Conservation (phyloP, 805 yeast species). For the Starmera pachycereana region DNA sequence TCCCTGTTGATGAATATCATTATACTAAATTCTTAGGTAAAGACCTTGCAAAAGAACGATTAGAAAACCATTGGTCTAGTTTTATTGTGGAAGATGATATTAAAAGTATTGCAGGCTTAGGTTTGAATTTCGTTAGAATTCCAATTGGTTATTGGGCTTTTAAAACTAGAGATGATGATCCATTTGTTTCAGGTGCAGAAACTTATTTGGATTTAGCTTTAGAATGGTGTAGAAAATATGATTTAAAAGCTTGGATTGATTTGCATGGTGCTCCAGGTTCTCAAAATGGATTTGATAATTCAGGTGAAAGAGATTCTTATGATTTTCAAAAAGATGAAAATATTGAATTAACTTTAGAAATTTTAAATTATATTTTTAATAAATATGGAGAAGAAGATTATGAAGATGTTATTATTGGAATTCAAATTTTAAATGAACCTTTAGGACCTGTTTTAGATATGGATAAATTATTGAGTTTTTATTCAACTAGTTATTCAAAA, state of each 20-base stretch:
- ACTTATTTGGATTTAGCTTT: conserved; percentile 66
- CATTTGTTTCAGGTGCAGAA: conserved; percentile 79
- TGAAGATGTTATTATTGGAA: conserved; percentile 68
- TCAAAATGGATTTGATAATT: conserved; percentile 93
- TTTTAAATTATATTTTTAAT: conserved; percentile 41
- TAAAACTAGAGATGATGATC: conserved; percentile 49
- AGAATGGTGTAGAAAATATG: conserved; percentile 55
- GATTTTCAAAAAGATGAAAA: conserved; percentile 49
- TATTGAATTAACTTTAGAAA: conserved; percentile 42
- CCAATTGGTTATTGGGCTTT: conserved; percentile 97
- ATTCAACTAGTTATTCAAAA: conserved; percentile 49
- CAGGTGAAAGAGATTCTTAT: conserved; percentile 64
- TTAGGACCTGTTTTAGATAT: conserved; percentile 60
- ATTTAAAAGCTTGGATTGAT: conserved; percentile 79
- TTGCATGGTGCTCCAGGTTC: conserved; percentile 96
- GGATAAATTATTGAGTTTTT: conserved; percentile 48
- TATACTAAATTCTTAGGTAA: conserved; percentile 51
- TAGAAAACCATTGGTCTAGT: conserved; percentile 66
- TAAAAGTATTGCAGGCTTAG: conserved; percentile 41
- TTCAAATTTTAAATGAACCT: conserved; percentile 86
- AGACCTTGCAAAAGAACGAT: conserved; percentile 37
- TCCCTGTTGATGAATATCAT: conserved; percentile 81
- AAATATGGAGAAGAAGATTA: conserved; percentile 56
- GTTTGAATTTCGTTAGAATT: conserved; percentile 78
- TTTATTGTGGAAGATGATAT: conserved; percentile 74